Percentiles rank a stretch among this genome's conserved stretches.
These are phyloP conservation scores for Podaxis sp. DNA, from an alignment of 768 basidiomycete genomes.

Conservation along the genomic window DNA sequence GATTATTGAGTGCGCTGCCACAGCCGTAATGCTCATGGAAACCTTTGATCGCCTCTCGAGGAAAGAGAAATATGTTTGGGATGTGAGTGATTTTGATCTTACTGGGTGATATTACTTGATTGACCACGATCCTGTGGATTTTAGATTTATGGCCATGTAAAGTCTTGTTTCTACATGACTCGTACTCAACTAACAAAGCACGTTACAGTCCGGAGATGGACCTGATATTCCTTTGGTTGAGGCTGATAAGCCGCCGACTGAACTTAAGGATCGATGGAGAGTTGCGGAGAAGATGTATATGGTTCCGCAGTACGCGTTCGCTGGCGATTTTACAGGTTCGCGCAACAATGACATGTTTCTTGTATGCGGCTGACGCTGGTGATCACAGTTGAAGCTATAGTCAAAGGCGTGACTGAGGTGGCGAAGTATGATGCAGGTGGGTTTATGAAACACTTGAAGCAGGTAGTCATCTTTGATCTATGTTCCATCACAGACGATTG, in stretches of 20 bases:
- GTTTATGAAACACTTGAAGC: neutral
- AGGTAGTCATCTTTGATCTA: neutral
- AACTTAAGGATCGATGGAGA: constrained; percentile 64
- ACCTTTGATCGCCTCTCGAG: constrained; percentile 61
- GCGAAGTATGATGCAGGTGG: constrained; percentile 61
- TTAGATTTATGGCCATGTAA: constrained; percentile 66
- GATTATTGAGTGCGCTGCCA: neutral
- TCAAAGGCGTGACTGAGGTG: constrained; percentile 61
- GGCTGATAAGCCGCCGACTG: constrained; percentile 45
- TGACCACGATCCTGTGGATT: neutral
- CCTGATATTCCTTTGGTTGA: constrained; percentile 55
- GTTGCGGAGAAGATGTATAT: constrained; percentile 69
- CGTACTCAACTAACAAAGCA: neutral
- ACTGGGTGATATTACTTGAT: neutral
- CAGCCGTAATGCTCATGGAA: constrained; percentile 77
- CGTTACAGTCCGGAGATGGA: constrained; percentile 58
- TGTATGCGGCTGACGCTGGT: constrained; percentile 8
- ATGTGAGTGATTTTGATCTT: constrained; percentile 44
- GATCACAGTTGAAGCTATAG: constrained; percentile 58
- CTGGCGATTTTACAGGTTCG: constrained; percentile 65
- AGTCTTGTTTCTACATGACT: constrained; percentile 19
- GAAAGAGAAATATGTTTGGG: constrained; percentile 77
- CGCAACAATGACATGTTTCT: neutral
- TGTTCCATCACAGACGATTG: constrained; percentile 49
- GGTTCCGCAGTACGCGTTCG: constrained; percentile 67